Evolutionary conservation across 495 filamentous ascomycete species (phyloP).

Genomic region (Tuber microsphaerosporum): DNA sequence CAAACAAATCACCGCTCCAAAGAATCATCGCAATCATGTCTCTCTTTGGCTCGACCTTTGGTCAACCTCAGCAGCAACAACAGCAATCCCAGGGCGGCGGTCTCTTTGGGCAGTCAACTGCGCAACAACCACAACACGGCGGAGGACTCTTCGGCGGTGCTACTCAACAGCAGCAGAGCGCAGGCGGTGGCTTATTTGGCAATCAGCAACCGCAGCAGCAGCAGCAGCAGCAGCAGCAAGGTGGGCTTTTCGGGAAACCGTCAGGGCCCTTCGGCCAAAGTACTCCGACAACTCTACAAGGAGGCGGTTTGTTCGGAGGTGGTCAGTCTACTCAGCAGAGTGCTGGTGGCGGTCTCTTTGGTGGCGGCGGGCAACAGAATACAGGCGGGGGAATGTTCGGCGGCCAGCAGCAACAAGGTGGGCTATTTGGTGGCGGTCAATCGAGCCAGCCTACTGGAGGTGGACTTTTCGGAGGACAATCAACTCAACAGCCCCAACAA

Average conservation of each 20-base stretch:
- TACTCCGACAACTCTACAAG: slow-evolving; percentile 25
- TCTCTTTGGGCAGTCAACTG: slow-evolving; percentile 27
- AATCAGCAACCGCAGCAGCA: slow-evolving; percentile 26
- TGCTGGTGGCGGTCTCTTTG: slow-evolving; percentile 38
- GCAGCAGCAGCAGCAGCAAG: slow-evolving; percentile 32
- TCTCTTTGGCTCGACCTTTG: slow-evolving; percentile 28
- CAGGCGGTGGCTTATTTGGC: slow-evolving; percentile 16
- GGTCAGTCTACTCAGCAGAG: slow-evolving; percentile 39
- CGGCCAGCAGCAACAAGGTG: slow-evolving; percentile 41
- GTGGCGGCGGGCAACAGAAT: slow-evolving; percentile 32
- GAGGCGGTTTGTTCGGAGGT: slow-evolving; percentile 44
- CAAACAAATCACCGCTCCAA: not conserved
- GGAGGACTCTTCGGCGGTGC: slow-evolving; percentile 22
- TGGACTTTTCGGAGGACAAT: slow-evolving; percentile 30
- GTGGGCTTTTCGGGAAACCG: slow-evolving; percentile 44
- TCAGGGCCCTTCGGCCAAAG: slow-evolving; percentile 14
- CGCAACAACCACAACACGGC: slow-evolving; percentile 30
- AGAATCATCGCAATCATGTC: slow-evolving; percentile 8
- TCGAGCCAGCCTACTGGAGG: slow-evolving; percentile 43
- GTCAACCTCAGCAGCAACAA: slow-evolving; percentile 43
- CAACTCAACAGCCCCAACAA: slow-evolving; percentile 44
- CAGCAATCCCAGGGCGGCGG: slow-evolving; percentile 39
- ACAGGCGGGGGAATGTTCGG: slow-evolving; percentile 44
- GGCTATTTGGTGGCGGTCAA: slow-evolving; percentile 43
- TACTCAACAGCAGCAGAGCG: slow-evolving; percentile 37